Percentiles rank a stretch among this genome's conserved stretches.
Evolutionary conservation across 805 yeast genomes (phyloP).

Genomic region (Zygoascus flipseniorum): DNA sequence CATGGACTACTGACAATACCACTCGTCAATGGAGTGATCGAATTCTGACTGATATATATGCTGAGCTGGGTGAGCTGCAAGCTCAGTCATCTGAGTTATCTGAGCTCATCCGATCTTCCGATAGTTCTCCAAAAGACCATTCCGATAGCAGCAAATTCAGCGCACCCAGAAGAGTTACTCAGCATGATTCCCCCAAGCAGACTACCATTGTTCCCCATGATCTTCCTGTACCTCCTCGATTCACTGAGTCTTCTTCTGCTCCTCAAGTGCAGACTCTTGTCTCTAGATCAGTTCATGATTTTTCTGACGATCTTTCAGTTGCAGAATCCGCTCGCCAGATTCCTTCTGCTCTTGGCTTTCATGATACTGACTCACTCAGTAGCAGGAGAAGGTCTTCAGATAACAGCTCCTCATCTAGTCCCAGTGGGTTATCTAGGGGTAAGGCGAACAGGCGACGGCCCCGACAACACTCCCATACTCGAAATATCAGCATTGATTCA

Average conservation of each 20-base stretch:
- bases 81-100: slow-evolving; percentile 14
- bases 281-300: not conserved
- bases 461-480: slow-evolving; percentile 2
- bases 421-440: slow-evolving; percentile 6
- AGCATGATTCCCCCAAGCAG: not conserved
- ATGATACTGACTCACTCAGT: not conserved
- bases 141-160: not conserved
- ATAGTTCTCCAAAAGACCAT: not conserved
- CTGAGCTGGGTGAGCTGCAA: slow-evolving; percentile 18
- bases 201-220: not conserved
- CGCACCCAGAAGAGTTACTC: not conserved
- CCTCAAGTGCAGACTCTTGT: not conserved
- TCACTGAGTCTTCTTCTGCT: not conserved
- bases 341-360: not conserved
- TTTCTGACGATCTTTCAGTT: not conserved
- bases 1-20: not conserved
- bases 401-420: not conserved
- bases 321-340: not conserved
- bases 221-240: not conserved
- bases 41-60: slow-evolving; percentile 19
- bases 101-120: slow-evolving; percentile 10
- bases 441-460: slow-evolving; percentile 11
- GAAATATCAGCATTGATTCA: slow-evolving; percentile 3
- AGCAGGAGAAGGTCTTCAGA: not conserved
- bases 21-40: slow-evolving; percentile 9